Conservation (phyloP, 495 filamentous ascomycete species). For the Elasticomyces elasticus region DNA sequence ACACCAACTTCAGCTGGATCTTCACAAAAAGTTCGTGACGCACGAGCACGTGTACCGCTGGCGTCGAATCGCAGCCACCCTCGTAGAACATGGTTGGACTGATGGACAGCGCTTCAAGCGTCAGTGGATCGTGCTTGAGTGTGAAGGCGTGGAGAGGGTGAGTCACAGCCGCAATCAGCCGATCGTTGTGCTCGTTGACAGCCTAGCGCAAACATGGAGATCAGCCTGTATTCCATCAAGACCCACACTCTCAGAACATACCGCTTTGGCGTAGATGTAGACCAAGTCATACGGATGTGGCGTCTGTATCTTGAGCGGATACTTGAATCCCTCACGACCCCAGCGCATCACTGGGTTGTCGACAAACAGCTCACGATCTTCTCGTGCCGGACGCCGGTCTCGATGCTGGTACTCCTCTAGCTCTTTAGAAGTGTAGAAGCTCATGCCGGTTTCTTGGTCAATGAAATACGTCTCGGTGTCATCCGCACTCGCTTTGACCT, state of each 20-base stretch:
- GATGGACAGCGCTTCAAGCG: background rate
- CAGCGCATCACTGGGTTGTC: background rate
- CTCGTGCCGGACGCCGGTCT: background rate
- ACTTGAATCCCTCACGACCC: background rate
- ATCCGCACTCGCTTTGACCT: no score
- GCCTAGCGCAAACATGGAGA: background rate
- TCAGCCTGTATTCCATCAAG: no score
- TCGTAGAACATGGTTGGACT: background rate
- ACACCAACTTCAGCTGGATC: background rate
- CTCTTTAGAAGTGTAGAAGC: no score
- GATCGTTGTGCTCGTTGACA: background rate
- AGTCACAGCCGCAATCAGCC: background rate
- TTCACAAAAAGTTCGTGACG: background rate
- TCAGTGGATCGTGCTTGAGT: background rate
- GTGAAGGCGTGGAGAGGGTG: background rate
- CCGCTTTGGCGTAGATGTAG: background rate
- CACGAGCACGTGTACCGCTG: background rate
- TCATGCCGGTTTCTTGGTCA: background rate
- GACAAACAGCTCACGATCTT: background rate
- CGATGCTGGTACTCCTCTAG: background rate
- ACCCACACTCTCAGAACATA: background rate
- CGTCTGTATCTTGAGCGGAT: background rate
- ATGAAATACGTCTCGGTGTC: no score
- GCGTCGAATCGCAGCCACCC: background rate
- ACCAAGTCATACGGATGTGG: background rate